Base-by-base conservation (phyloP, 495 filamentous ascomycete species). In the Barbatosphaeria neglecta region DNA sequence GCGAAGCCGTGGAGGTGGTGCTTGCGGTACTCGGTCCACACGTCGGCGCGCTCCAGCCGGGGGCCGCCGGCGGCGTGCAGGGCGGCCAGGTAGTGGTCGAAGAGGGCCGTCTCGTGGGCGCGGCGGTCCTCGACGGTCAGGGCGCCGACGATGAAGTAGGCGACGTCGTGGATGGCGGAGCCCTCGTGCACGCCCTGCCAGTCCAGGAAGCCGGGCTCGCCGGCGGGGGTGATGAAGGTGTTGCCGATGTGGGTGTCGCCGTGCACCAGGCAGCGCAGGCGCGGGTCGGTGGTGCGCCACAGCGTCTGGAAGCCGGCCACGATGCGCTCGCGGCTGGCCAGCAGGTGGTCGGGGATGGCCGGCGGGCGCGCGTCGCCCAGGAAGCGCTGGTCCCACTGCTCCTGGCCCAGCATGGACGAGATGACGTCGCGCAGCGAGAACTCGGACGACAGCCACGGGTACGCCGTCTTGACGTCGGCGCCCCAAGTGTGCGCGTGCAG, bases 401-500 rank as follows among this genome's bases (percentile, higher is more conserved):
- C 46, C 9, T 38, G 35, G 15, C 43, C 24, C 41, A 51, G 44
- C 20, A 62, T 55, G 4, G 44, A 46, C 15, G 35, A 41, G 44
- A 60, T 51, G 1, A 44, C 40, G 27, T 44, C 27, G 15, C 42
- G 47, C 35, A 50, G 42, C n/a, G 41, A 44, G 19, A 45, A 25
- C n/a, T 31, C 47, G 15, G 44, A 41, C n/a, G 44, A 41, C 4
- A 52, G 42, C 59, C 58, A 61, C 24, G 62, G 60, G 31, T 56
- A 57, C 33, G 59, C 52, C 22, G 50, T 51, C 10, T 53, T 38
- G 15, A 13, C 31, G 31, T 43, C 49, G 31, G 50, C 54, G 13
- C 62, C 62, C 62, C 62, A 65, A 7, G 61, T 63, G 38, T 57
- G 54, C n/a, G 62, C 62, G 45, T 65, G 62, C 15, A 65, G 33